Evolutionary conservation across 176 grass and related monocot genomes (phyloP).

Genomic region (Lolium rigidum): DNA sequence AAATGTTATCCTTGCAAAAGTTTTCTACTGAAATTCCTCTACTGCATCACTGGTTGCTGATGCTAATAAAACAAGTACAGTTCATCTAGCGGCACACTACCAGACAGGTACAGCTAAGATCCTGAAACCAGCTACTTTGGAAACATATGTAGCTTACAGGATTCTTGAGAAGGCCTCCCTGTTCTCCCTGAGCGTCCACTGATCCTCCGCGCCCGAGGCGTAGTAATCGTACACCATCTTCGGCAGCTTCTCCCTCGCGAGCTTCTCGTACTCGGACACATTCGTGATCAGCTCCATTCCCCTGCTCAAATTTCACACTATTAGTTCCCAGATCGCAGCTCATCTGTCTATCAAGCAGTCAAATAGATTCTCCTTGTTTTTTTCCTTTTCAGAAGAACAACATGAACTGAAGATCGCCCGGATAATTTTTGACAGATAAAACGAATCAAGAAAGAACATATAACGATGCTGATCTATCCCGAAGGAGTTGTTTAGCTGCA

Average conservation of each 20-base stretch:
- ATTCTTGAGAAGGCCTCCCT: constrained; percentile 94
- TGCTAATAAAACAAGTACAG: constrained; percentile 39
- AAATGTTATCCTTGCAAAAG: not conserved
- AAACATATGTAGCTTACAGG: constrained; percentile 64
- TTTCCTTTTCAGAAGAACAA: not conserved
- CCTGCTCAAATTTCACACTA: not conserved
- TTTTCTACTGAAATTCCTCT: not conserved
- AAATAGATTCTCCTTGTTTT: not conserved
- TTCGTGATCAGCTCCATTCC: constrained; percentile 86
- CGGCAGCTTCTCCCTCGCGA: constrained; percentile 78
- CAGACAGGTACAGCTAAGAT: constrained; percentile 38
- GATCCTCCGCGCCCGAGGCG: constrained; percentile 90
- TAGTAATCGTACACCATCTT: constrained; percentile 99
- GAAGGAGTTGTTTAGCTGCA: not conserved
- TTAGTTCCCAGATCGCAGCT: not conserved
- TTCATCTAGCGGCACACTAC: constrained; percentile 25
- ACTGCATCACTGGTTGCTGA: constrained; percentile 14
- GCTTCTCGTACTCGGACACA: constrained; percentile 78
- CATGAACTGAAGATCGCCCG: not conserved
- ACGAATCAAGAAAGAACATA: constrained; percentile 11
- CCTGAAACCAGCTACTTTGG: constrained; percentile 41
- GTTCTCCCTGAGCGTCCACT: constrained; percentile 90
- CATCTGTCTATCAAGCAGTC: not conserved
- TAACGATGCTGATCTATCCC: not conserved
- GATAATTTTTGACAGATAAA: not conserved